phyloP scores from a whole-genome alignment of 208 protist genomes.

The Crithidia fasciculata region DNA sequence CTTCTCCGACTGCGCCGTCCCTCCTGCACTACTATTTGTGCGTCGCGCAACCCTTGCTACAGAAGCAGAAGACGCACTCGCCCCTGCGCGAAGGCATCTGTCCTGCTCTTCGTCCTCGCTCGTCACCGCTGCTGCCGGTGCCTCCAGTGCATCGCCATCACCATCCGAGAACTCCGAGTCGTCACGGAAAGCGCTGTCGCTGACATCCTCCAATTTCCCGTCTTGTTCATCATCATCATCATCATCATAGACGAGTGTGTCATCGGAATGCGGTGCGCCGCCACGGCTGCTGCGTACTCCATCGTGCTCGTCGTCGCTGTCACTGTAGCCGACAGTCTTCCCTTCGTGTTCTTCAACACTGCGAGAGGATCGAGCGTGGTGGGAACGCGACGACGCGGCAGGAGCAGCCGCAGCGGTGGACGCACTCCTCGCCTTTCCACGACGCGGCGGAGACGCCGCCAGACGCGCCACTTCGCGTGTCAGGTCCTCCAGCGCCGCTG shows the following conservation, averaged over 20 bases:
- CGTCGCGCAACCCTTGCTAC: not conserved
- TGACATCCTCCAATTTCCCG: not conserved
- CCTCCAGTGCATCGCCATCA: too few relatives aligned
- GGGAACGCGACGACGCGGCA: too few relatives aligned
- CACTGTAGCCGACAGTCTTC: too few relatives aligned
- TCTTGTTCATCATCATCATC: slow-evolving; percentile 1
- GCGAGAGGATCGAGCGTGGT: too few relatives aligned
- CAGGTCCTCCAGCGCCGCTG: slow-evolving; percentile 16
- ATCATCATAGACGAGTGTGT: slow-evolving; percentile 32
- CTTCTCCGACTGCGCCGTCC: too few relatives aligned
- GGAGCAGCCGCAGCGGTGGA: too few relatives aligned
- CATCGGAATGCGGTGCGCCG: not conserved
- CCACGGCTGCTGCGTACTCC: not conserved
- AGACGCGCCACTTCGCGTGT: not conserved
- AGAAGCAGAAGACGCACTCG: not conserved
- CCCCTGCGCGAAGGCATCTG: too few relatives aligned
- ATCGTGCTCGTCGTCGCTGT: not conserved
- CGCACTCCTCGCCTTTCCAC: not conserved
- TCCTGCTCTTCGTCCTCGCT: not conserved
- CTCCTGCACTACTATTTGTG: too few relatives aligned
- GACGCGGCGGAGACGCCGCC: not conserved
- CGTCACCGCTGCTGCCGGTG: not conserved
- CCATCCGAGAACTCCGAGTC: not conserved
- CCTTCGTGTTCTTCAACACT: too few relatives aligned
- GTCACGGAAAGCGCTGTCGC: not conserved